Evolutionary conservation across 2,329 filamentous ascomycete species (phyloP).

Genomic region (Kalaharituber pfeilii): DNA sequence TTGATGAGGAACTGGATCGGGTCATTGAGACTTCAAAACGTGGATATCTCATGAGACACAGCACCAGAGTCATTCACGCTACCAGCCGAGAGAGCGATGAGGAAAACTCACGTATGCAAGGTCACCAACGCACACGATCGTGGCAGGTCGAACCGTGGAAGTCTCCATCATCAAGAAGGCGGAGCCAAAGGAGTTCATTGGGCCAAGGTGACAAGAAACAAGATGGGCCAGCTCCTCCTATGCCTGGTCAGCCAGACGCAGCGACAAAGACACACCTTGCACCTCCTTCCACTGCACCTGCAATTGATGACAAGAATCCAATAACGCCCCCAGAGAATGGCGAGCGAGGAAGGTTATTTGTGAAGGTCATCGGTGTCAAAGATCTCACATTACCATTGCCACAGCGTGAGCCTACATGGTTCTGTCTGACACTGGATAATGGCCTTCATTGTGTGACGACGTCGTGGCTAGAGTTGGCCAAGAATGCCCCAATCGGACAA

Average conservation of each 20-base stretch:
- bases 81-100: conserved; percentile 51
- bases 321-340: conserved; percentile 45
- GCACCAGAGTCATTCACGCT: conserved; percentile 92
- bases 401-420: conserved; percentile 85
- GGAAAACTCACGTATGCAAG: conserved; percentile 50
- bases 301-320: background rate
- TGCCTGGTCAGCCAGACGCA: conserved; percentile 72
- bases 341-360: conserved; percentile 80
- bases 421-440: conserved; percentile 94
- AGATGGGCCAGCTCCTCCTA: conserved; percentile 49
- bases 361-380: conserved; percentile 97
- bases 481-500: conserved; percentile 85
- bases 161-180: conserved; percentile 25
- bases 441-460: conserved; percentile 96
- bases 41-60: conserved; percentile 96
- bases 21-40: conserved; percentile 97
- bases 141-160: conserved; percentile 99
- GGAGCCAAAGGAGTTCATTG: conserved; percentile 14
- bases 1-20: conserved; percentile 64
- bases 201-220: conserved; percentile 34
- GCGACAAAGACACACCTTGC: background rate
- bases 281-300: background rate
- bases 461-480: conserved; percentile 79
- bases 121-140: conserved; percentile 64
- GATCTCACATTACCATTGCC: conserved; percentile 83